Base-by-base conservation (phyloP, 2,329 filamentous ascomycete species). In the Phyllosticta citrichinensis region DNA sequence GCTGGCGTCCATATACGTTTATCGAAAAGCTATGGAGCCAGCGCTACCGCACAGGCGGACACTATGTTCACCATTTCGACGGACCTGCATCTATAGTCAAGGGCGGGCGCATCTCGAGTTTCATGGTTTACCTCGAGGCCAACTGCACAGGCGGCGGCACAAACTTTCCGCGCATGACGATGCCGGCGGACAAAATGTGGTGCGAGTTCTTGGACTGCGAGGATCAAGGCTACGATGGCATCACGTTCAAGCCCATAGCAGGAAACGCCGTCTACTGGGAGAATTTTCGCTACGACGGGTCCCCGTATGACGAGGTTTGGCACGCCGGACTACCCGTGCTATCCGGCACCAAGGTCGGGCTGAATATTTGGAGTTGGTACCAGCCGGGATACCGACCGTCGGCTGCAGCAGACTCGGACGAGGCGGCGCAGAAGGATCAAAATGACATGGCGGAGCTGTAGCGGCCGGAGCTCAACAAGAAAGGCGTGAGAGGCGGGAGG, bases 291-390 rank as follows among this genome's bases (percentile, higher is more conserved):
- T 63, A 73, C 0, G 80, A 84, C 69, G 83, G 83, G 2, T 75
- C 72, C 22, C 82, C 82, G 12, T 83, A 82, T 66, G 74, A 76
- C 62, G 81, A 85, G 70, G 83, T 80, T 33, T 83, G 83, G 76
- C 83, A 86, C 76, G 82, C 82, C 52, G 83, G 81, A 5, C 73
- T 84, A 67, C 82, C 83, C 9, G 83, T 86, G 0, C 70, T 71
- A 56, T 74, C 70, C 51, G 83, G 83, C 2, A 75, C 72, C 47
- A 86, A 86, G 73, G 77, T 85, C 61, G 83, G 83, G 0, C 69
- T 86, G 71, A 86, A 86, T 71, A 83, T 86, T 63, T 86, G 83
- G 83, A 84, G 80, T 70, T 85, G 82, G 82, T 81, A 79, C 69
- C 80, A 83, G 70, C 67, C 70, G 30, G 57, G 61, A 53, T 63